Evolutionary conservation across 768 basidiomycete species (phyloP).

Genomic region (Albatrellus ellisii): DNA sequence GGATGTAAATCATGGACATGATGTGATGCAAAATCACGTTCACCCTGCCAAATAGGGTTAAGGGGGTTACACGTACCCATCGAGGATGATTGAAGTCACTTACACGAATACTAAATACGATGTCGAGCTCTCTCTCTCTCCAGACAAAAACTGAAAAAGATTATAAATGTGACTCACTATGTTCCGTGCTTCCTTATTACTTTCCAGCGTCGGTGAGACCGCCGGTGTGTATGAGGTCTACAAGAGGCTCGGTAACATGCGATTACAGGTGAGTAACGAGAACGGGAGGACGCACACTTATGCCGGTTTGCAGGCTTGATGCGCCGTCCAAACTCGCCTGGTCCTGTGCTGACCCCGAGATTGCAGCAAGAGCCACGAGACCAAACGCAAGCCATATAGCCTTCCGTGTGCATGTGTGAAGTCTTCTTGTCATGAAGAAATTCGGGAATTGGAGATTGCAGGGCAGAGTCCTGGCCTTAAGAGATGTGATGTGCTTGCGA

Average conservation of each 20-base stretch:
- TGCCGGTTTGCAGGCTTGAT: neutral
- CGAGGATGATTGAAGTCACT: no score
- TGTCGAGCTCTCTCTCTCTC: no score
- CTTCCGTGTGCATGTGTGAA: constrained; percentile 11
- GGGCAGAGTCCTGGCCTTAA: neutral
- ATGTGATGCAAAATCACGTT: no score
- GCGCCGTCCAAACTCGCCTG: neutral
- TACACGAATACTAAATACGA: no score
- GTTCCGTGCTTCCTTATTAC: no score
- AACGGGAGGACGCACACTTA: constrained; percentile 2
- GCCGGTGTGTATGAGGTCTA: neutral
- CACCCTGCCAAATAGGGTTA: no score
- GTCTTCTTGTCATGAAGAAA: neutral
- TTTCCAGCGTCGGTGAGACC: no score
- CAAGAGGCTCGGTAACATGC: neutral
- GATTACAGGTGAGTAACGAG: neutral
- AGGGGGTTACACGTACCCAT: no score
- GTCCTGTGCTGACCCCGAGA: constrained; percentile 14
- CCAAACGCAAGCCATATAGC: constrained; percentile 20
- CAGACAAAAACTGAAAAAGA: no score
- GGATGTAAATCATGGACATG: no score
- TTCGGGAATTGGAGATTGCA: neutral
- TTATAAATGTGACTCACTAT: no score
- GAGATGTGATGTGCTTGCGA: neutral
- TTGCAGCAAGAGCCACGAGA: constrained; percentile 17